These are phyloP conservation scores for Phanerochaete sordida DNA, from an alignment of 768 basidiomycete genomes.

Conservation along the genomic window DNA sequence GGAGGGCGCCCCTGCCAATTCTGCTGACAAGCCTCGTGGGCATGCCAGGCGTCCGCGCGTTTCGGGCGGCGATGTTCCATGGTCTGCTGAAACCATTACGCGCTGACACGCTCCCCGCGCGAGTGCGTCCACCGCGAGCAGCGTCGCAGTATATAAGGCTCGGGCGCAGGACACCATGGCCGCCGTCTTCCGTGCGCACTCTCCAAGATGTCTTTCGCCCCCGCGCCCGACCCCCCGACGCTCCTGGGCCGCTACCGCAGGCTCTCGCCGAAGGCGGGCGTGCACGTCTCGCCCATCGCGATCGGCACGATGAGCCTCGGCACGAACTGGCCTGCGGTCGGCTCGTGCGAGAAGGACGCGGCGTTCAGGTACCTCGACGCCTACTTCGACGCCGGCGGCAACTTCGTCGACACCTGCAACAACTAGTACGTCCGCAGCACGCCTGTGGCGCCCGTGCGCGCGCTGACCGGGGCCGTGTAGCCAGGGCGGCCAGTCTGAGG, in stretches of 20 bases:
- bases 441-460: constrained; percentile 30
- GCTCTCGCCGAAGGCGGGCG: constrained; percentile 31
- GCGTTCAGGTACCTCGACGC: constrained; percentile 38
- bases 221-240: constrained; percentile 4
- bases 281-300: constrained; percentile 35
- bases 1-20: too few species aligned
- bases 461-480: constrained; percentile 33
- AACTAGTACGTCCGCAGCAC: constrained; percentile 31
- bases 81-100: too few species aligned
- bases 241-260: constrained; percentile 26
- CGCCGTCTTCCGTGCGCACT: neutral
- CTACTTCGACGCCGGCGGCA: constrained; percentile 31
- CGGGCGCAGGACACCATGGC: neutral
- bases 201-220: neutral
- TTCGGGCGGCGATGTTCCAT: too few species aligned
- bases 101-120: too few species aligned
- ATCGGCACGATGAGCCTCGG: constrained; percentile 38
- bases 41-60: too few species aligned
- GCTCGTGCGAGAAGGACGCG: constrained; percentile 30
- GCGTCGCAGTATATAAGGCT: too few species aligned
- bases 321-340: constrained; percentile 29
- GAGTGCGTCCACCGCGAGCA: too few species aligned
- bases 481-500: constrained; percentile 27
- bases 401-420: constrained; percentile 22
- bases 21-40: too few species aligned